Evolutionary conservation across 2,329 filamentous ascomycete species (phyloP), one percentile per base, ranked within the genome.

Genomic region (Alternaria infectoria): DNA sequence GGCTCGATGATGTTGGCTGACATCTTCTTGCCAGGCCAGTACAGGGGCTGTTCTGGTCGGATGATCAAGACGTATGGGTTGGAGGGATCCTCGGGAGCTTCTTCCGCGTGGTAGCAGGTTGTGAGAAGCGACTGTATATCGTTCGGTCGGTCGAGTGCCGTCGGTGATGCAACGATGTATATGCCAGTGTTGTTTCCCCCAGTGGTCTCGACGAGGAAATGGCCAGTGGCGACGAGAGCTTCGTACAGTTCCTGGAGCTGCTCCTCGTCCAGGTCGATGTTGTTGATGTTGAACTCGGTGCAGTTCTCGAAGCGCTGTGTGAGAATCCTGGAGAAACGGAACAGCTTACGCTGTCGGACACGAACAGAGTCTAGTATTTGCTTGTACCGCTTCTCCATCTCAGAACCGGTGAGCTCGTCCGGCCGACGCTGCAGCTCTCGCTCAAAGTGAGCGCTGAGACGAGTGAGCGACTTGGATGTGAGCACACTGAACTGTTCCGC

Each of bases 331-430:
- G 93, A 96, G 81, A 98, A 98, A 64, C 96, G 92, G 77, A 98
- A 97, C 67, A 99, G 86, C 87, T 98, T 98, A 80, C 96, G 88
- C 81, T 99, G 96, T 21, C 96, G 89, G 61, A 98, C 94, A 74
- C 96, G 93, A 21, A 98, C 96, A 1, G 96, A 98, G 79, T 99
- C 96, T 3, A 99, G 84, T 67, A 94, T 93, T 65, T 93, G 91
- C 81, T 97, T 98, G 84, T 98, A 99, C 49, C 96, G 89, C 83
- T 97, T 97, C 80, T 96, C 96, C 91, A 97, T 97, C 67, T 97
- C 95, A 9, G 88, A 83, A 1, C 83, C 83, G 30, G 90, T 88
- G 60, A 90, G 91, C 80, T 98, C 94, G 70, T 93, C 93, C 1
- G 92, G 90, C 71, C 93, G 91, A 59, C 91, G 88, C 69, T 95